Percentiles rank a stretch among this genome's conserved stretches.
Evolutionary conservation across 345 rosid species (phyloP).

Genomic region (Triadica sebifera): DNA sequence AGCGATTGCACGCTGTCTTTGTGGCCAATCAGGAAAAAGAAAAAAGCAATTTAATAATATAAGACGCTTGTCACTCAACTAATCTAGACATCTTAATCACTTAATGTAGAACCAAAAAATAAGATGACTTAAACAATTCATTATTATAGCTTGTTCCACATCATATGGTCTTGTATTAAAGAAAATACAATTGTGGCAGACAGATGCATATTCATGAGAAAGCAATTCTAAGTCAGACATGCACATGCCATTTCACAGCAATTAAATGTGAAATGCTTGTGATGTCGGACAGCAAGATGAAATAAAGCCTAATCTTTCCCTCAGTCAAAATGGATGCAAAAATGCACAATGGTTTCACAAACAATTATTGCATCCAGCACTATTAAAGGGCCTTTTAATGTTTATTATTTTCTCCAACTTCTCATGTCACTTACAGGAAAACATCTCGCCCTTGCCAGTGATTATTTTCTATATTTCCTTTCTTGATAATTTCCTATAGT

Average conservation of each 20-base stretch:
- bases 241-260: neutral
- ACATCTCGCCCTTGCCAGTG: neutral
- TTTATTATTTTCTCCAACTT: too few species aligned
- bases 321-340: neutral
- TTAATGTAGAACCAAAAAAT: neutral
- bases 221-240: neutral
- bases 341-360: neutral
- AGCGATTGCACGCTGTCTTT: neutral
- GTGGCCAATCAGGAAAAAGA: neutral
- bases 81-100: neutral
- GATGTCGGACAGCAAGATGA: neutral
- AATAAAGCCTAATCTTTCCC: neutral
- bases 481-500: neutral
- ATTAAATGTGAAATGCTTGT: neutral
- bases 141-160: neutral
- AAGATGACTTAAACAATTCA: conserved; percentile 4
- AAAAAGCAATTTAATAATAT: neutral
- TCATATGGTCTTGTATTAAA: neutral
- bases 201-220: neutral
- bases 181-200: neutral
- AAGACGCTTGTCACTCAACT: neutral
- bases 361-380: too few species aligned
- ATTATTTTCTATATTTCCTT: neutral
- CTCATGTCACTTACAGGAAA: too few species aligned
- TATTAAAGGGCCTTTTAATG: too few species aligned